phyloP scores from a whole-genome alignment of 192 early-diverging fungal genomes.

The Phlyctochytrium planicorne region DNA sequence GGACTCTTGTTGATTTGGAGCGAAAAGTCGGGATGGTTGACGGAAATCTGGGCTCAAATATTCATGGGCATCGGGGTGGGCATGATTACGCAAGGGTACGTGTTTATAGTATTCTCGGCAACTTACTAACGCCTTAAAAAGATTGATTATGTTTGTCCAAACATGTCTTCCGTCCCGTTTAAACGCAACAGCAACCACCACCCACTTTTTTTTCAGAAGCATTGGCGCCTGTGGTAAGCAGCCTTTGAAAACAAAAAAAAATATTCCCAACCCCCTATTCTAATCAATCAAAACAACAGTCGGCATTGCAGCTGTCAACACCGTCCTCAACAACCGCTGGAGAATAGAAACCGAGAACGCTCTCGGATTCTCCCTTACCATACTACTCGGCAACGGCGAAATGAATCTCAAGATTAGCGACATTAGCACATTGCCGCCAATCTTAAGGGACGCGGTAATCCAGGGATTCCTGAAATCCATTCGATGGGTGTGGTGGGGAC shows the following conservation, averaged over 20 bases:
- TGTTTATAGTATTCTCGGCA: no score
- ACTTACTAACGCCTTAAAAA: no score
- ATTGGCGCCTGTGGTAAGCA: not conserved
- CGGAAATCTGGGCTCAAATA: not conserved
- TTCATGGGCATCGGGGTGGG: not conserved
- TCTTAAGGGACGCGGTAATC: not conserved
- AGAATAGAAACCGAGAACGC: not conserved
- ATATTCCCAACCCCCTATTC: no score
- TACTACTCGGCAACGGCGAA: not conserved
- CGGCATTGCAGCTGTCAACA: not conserved
- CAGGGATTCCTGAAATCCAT: not conserved
- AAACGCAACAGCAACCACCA: not conserved
- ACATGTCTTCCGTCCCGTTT: not conserved
- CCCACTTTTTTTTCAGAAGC: not conserved
- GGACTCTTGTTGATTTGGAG: not conserved
- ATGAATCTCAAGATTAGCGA: not conserved
- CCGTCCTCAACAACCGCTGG: not conserved
- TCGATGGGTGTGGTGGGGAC: not conserved
- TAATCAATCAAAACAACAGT: no score
- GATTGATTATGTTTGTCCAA: not conserved
- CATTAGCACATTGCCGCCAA: not conserved
- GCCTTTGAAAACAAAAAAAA: no score
- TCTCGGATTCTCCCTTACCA: not conserved
- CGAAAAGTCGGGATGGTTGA: not conserved
- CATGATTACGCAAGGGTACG: not conserved